phyloP scores from a whole-genome alignment of 1,284 basidiomycete genomes.

The Tilletia caries region DNA sequence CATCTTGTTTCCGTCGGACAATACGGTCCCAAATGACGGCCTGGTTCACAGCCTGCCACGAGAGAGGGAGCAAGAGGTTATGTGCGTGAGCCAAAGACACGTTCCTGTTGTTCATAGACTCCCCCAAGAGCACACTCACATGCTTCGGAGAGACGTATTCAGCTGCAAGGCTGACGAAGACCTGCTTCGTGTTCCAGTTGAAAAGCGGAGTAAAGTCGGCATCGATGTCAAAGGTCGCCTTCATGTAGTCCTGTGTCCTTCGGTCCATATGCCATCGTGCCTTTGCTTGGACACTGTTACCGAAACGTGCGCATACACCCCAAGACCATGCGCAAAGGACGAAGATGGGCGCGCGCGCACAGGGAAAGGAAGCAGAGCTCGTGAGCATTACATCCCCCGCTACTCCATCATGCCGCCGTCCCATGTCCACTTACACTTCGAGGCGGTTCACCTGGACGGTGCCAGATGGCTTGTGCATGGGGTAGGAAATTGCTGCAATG shows the following conservation, averaged over 20 bases:
- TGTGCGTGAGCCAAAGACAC: slow-evolving; percentile 7
- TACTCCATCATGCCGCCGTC: not conserved
- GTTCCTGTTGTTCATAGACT: not conserved
- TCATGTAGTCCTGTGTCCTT: slow-evolving; percentile 40
- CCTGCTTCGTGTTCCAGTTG: slow-evolving; percentile 90
- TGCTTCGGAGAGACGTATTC: slow-evolving; percentile 32
- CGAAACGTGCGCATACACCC: not conserved
- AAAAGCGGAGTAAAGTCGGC: slow-evolving; percentile 75
- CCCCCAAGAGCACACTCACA: slow-evolving; percentile 21
- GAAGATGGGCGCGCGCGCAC: no score
- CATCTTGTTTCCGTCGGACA: slow-evolving; percentile 71
- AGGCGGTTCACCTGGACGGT: slow-evolving; percentile 63
- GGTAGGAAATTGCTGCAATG: slow-evolving; percentile 34
- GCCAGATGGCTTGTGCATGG: slow-evolving; percentile 57
- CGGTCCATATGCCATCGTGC: slow-evolving; percentile 41
- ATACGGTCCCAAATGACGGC: slow-evolving; percentile 90
- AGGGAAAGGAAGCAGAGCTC: no score
- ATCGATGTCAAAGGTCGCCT: slow-evolving; percentile 30
- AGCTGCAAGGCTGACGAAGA: slow-evolving; percentile 63
- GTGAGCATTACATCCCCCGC: no score
- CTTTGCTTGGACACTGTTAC: slow-evolving; percentile 21
- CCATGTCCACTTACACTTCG: slow-evolving; percentile 60
- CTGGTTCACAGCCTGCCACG: slow-evolving; percentile 68
- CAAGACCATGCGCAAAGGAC: no score
- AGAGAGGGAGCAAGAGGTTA: slow-evolving; percentile 13